Evolutionary conservation across 202 grass and related monocot genomes (phyloP).

Genomic region (Zoysia matrella): DNA sequence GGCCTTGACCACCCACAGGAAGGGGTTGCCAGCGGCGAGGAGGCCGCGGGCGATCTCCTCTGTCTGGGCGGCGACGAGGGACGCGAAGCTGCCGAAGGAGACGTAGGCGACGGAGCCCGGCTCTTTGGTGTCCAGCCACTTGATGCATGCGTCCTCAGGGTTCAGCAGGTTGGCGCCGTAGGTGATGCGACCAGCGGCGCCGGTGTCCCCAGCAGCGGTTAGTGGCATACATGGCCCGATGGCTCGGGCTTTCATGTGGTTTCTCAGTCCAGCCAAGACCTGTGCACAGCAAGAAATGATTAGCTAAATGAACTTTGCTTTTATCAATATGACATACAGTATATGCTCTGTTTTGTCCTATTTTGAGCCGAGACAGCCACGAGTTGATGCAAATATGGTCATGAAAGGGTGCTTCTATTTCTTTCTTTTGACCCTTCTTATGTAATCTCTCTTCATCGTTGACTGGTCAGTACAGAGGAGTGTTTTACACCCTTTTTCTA

Average conservation of each 20-base stretch:
- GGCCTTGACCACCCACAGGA: conserved; percentile 80
- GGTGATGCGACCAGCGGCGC: not conserved
- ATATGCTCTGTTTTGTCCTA: no score
- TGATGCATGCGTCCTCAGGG: conserved; percentile 63
- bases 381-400: no score
- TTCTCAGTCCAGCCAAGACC: conserved; percentile 47
- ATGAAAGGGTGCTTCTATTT: no score
- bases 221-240: conserved; percentile 74
- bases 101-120: conserved; percentile 54
- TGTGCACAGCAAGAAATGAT: not conserved
- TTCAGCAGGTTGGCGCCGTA: conserved; percentile 66
- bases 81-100: conserved; percentile 78
- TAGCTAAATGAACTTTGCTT: not conserved
- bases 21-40: conserved; percentile 49
- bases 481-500: no score
- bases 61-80: conserved; percentile 51
- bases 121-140: conserved; percentile 62
- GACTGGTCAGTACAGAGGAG: no score
- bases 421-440: no score
- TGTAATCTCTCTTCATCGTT: no score
- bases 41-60: conserved; percentile 65
- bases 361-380: no score
- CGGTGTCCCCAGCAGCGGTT: not conserved
- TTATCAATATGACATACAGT: no score
- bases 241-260: conserved; percentile 45